Conservation (phyloP, 129 eudicot species). For the Arctium minus region DNA sequence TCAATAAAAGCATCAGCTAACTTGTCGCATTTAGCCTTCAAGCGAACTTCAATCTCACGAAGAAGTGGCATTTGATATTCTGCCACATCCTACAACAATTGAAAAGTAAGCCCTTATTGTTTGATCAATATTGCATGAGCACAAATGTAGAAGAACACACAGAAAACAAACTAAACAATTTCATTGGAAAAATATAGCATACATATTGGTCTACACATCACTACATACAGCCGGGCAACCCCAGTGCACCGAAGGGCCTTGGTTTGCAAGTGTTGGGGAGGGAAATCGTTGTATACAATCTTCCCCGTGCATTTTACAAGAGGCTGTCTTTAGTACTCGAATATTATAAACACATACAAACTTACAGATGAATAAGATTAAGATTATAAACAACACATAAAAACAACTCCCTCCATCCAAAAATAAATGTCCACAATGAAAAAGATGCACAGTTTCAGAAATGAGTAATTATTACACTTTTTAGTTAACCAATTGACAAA, state of each 20-base stretch:
- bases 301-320: neutral
- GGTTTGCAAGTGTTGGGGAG: no score
- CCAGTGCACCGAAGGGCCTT: no score
- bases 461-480: neutral
- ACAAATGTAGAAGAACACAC: neutral
- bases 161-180: neutral
- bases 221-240: neutral
- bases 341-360: neutral
- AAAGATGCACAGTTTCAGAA: no score
- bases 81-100: constrained; percentile 62
- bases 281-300: neutral
- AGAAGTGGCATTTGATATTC: constrained; percentile 88
- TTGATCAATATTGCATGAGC: neutral
- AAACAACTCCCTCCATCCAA: neutral
- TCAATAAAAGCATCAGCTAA: constrained; percentile 80
- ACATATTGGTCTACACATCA: neutral
- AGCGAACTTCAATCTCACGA: constrained; percentile 79
- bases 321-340: neutral
- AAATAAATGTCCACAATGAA: neutral
- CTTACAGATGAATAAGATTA: neutral
- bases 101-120: neutral
- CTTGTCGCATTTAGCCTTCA: constrained; percentile 85
- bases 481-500: neutral
- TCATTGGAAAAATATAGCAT: neutral
- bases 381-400: neutral